Percentiles rank a stretch among this genome's conserved stretches.
Evolutionary conservation across 2,329 filamentous ascomycete genomes (phyloP).

Genomic region (Colletotrichum lupini): DNA sequence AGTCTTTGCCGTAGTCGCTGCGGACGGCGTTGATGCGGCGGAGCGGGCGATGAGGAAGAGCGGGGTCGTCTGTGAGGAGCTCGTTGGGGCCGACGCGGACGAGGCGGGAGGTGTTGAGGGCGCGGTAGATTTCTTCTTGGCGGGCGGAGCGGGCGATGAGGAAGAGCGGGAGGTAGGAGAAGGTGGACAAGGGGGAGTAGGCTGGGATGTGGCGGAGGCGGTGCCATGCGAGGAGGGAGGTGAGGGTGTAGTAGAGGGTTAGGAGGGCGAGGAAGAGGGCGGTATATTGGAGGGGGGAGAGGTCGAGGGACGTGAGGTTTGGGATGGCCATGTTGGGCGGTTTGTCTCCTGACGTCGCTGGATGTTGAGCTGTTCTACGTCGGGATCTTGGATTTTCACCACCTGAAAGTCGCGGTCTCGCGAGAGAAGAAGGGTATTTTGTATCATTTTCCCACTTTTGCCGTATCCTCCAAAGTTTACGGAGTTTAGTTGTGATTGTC

Average conservation of each 20-base stretch:
- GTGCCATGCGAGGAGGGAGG: slow-evolving; percentile 37
- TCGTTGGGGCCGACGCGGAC: slow-evolving; percentile 47
- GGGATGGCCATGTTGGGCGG: no score
- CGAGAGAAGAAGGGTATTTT: not conserved
- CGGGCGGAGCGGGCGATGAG: slow-evolving; percentile 39
- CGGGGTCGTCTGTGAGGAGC: slow-evolving; percentile 45
- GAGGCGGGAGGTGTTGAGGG: slow-evolving; percentile 38
- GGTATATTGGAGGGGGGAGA: not conserved
- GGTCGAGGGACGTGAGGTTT: no score
- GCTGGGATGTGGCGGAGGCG: slow-evolving; percentile 39
- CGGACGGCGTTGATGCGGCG: slow-evolving; percentile 43
- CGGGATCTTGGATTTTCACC: no score
- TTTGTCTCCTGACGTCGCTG: no score
- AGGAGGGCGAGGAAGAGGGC: not conserved
- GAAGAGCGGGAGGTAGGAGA: slow-evolving; percentile 38
- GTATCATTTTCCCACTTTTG: not conserved
- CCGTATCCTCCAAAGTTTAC: no score
- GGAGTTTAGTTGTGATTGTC: not conserved
- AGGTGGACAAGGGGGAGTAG: not conserved
- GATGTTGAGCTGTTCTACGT: not conserved
- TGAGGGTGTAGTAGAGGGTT: not conserved
- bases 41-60: no score
- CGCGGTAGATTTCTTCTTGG: slow-evolving; percentile 39
- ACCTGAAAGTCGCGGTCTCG: no score
- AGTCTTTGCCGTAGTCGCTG: slow-evolving; percentile 40